A percentile compares a stretch with the other conserved stretches of the same genome.
Conservation (phyloP, 768 basidiomycete genomes). For the Lentinula edodes region DNA sequence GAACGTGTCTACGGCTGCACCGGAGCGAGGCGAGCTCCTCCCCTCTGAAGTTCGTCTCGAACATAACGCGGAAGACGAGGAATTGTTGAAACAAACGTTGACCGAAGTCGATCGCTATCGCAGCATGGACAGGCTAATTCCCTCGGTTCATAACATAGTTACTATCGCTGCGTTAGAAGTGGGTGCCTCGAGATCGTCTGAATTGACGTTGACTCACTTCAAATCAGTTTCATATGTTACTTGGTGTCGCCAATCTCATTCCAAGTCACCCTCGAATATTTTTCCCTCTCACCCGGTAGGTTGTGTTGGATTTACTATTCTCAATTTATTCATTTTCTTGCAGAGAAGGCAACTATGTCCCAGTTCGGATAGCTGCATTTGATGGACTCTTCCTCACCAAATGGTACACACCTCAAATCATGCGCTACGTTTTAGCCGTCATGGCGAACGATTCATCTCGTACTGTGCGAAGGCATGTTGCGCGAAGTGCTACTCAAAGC, state of each 20-base stretch:
- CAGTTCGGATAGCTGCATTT: slow-evolving; percentile 89
- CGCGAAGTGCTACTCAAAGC: slow-evolving; percentile 80
- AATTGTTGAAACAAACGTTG: slow-evolving; percentile 67
- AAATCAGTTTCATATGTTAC: slow-evolving; percentile 69
- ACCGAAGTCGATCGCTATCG: slow-evolving; percentile 88
- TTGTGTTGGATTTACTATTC: neutral
- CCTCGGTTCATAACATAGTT: slow-evolving; percentile 90
- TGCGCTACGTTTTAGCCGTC: slow-evolving; percentile 83
- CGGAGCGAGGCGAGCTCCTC: slow-evolving; percentile 74
- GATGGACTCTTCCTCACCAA: slow-evolving; percentile 89
- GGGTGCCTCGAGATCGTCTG: slow-evolving; percentile 16
- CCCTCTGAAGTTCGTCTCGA: slow-evolving; percentile 63
- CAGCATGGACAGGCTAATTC: slow-evolving; percentile 91
- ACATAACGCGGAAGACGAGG: slow-evolving; percentile 62
- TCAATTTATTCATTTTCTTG: slow-evolving; percentile 9
- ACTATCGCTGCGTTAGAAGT: slow-evolving; percentile 91
- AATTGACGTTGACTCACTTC: slow-evolving; percentile 1
- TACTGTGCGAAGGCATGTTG: slow-evolving; percentile 79
- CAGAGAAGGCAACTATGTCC: slow-evolving; percentile 91
- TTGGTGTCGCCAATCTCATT: slow-evolving; percentile 72
- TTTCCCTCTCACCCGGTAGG: slow-evolving; percentile 83
- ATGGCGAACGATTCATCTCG: slow-evolving; percentile 84
- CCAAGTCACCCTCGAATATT: slow-evolving; percentile 74
- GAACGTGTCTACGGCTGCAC: slow-evolving; percentile 68
- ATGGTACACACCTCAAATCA: slow-evolving; percentile 80